These are phyloP conservation scores for Moesziomyces antarcticus DNA, from an alignment of 1,284 basidiomycete species.

Conservation along the genomic window DNA sequence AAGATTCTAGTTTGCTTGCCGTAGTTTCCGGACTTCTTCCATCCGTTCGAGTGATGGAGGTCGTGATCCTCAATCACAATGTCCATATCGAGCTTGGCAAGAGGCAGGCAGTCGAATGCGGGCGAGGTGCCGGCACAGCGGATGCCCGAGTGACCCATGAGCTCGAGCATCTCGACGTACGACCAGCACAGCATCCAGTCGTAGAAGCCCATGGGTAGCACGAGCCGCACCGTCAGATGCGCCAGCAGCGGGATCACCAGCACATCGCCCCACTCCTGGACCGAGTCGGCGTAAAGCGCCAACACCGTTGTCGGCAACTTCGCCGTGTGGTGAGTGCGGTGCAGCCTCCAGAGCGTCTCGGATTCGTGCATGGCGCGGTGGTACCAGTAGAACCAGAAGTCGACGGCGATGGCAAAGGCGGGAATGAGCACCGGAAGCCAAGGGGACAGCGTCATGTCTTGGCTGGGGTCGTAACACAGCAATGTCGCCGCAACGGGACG, in stretches of 20 bases:
- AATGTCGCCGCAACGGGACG: slow-evolving; percentile 47
- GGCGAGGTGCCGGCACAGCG: slow-evolving; percentile 50
- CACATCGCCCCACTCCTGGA: slow-evolving; percentile 59
- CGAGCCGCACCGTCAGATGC: slow-evolving; percentile 25
- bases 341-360: slow-evolving; percentile 50
- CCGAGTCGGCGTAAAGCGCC: slow-evolving; percentile 50
- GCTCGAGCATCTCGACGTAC: slow-evolving; percentile 52
- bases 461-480: slow-evolving; percentile 49
- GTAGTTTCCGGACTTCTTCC: slow-evolving; percentile 54
- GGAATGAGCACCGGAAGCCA: slow-evolving; percentile 55
- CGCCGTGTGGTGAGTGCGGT: slow-evolving; percentile 51
- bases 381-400: slow-evolving; percentile 64
- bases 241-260: slow-evolving; percentile 48
- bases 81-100: slow-evolving; percentile 52
- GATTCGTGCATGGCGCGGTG: slow-evolving; percentile 62
- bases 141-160: slow-evolving; percentile 60
- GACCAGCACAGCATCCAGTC: slow-evolving; percentile 49
- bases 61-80: slow-evolving; percentile 66
- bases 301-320: slow-evolving; percentile 58
- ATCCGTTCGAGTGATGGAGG: slow-evolving; percentile 62
- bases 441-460: slow-evolving; percentile 28
- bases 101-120: slow-evolving; percentile 27
- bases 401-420: slow-evolving; percentile 41
- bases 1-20: slow-evolving; percentile 64
- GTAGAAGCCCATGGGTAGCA: slow-evolving; percentile 32